Conservation (phyloP, 2,329 filamentous ascomycete species). For the Spiromastix sp. region DNA sequence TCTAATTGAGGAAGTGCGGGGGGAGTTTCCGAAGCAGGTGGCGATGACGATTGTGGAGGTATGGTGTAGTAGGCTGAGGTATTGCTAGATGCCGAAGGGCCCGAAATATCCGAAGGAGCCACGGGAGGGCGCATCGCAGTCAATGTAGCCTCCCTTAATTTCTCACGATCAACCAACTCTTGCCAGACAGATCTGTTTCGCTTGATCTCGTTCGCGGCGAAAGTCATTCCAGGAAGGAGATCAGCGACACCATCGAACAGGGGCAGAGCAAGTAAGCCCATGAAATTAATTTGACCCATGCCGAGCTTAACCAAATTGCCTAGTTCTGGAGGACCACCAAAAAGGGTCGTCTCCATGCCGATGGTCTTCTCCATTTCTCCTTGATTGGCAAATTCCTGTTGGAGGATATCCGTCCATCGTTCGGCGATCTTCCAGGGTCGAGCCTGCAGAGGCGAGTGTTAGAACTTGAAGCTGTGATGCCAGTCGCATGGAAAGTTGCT, state of each 20-base stretch:
- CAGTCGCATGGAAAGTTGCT: background rate
- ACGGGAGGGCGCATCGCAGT: background rate
- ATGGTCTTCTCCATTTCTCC: slow-evolving; percentile 84
- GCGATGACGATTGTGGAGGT: background rate
- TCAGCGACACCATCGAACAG: slow-evolving; percentile 82
- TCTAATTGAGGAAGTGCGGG: background rate
- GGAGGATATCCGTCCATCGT: slow-evolving; percentile 87
- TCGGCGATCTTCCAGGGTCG: slow-evolving; percentile 72
- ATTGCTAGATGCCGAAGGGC: background rate
- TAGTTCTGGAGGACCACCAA: slow-evolving; percentile 65
- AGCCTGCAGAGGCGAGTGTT: slow-evolving; percentile 45
- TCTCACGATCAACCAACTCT: slow-evolving; percentile 14
- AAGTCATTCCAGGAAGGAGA: slow-evolving; percentile 73
- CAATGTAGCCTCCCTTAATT: background rate
- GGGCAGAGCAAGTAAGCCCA: slow-evolving; percentile 89
- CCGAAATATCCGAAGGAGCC: background rate
- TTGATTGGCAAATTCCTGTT: slow-evolving; percentile 89
- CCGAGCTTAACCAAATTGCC: slow-evolving; percentile 74
- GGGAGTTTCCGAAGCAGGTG: background rate
- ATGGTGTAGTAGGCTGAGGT: background rate
- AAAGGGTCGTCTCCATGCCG: slow-evolving; percentile 76
- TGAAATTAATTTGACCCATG: slow-evolving; percentile 87
- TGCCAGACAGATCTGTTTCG: slow-evolving; percentile 64
- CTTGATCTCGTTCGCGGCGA: slow-evolving; percentile 72
- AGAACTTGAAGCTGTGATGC: background rate